Evolutionary conservation across 2,329 filamentous ascomycete genomes (phyloP), one percentile per base, ranked within the genome.

Genomic region (Talaromyces verruculosus): DNA sequence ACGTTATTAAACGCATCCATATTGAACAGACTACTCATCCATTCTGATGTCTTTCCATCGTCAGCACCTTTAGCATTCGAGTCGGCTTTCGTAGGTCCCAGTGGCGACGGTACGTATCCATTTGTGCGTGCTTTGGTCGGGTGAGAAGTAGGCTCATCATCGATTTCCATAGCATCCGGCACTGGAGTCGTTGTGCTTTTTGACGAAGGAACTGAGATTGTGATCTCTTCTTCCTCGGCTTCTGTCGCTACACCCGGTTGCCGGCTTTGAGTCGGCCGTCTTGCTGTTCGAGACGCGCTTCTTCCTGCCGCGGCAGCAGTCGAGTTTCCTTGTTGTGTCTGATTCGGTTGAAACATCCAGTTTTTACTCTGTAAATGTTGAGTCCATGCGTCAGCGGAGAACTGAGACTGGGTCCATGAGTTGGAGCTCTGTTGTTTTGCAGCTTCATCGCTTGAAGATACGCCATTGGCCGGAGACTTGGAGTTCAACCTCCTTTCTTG

Each of bases 1-100:
- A 82, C 79, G 47, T 82, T 80, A 8, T 78, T 76, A 11, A 88
- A 75, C 47, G 84, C 82, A 53, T 80, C 81, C 22, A 89, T 73
- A 66, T 84, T 80, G 45, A 84, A 75, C 0, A 76, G 66, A 35
- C 72, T 70, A 41, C 63, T 61, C 7, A 71, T 68, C 41, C 64
- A 35, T 41, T 61, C 65, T 37, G 71, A 68, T 17, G 59, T 35
- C 43, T 61, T 64, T 41, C 55, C 49, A n/a, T 68, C 63, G 67
- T 68, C 25, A 68, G 69, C 57, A 69, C 67, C 28, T 58, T 65
- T 33, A 63, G 63, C 49, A 60, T 45, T 61, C 58, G 68, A 68
- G 19, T 64, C 58, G 19, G 67, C 55, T 51, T 69, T 68, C 30
- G 67, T 57, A 49, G 61, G 35, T 35, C 43, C 19, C 17, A 67